phyloP scores from a whole-genome alignment of 768 basidiomycete genomes.

The Candolleomyces aberdarensis region DNA sequence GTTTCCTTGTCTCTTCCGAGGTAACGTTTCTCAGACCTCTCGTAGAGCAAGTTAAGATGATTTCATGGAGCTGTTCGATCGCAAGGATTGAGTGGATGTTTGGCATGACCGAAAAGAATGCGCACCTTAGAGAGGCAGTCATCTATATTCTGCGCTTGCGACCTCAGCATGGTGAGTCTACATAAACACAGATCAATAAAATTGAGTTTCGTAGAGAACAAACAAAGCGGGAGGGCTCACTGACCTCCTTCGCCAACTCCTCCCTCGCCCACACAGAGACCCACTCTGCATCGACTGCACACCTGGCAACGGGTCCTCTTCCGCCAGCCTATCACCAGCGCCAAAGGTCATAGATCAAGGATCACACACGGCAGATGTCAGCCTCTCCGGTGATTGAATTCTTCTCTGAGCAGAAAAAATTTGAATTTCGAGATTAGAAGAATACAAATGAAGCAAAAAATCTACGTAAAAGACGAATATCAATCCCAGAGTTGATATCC shows the following conservation, averaged over 20 bases:
- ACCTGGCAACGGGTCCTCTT: conserved; percentile 29
- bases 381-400: no score
- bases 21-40: conserved; percentile 49
- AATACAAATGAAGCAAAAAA: no score
- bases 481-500: no score
- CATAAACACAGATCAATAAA: not conserved
- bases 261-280: conserved; percentile 66
- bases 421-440: no score
- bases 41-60: conserved; percentile 48
- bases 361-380: no score
- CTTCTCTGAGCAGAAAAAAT: no score
- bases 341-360: conserved; percentile 6
- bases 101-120: not conserved
- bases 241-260: conserved; percentile 49
- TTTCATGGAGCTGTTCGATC: conserved; percentile 44
- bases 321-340: not conserved
- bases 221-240: not conserved
- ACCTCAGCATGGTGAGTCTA: conserved; percentile 73
- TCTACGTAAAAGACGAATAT: no score
- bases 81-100: not conserved
- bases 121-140: conserved; percentile 67
- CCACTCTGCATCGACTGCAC: conserved; percentile 56
- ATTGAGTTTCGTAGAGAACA: no score
- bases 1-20: conserved; percentile 52
- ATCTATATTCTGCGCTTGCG: conserved; percentile 72